phyloP scores from a whole-genome alignment of 352 stramenopile genomes.

The Phytophthora meadii region DNA sequence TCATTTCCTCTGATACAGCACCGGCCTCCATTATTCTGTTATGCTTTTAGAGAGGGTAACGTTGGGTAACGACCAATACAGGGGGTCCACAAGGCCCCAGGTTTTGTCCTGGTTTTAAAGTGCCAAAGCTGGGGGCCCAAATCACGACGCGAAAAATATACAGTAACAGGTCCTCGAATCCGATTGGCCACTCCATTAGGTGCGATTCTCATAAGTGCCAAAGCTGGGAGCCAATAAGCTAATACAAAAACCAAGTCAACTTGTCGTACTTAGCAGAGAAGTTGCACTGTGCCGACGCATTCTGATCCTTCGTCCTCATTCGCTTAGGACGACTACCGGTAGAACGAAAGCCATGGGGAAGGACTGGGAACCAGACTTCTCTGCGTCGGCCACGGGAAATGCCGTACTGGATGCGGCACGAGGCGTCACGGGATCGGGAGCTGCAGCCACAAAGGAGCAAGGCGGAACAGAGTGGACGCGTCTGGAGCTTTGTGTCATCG shows the following conservation, averaged over 20 bases:
- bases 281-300: background rate
- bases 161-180: too few relatives aligned
- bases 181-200: too few relatives aligned
- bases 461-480: conserved; percentile 62
- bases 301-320: conserved; percentile 34
- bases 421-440: conserved; percentile 31
- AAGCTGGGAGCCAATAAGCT: too few relatives aligned
- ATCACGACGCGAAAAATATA: too few relatives aligned
- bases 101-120: too few relatives aligned
- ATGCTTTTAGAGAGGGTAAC: background rate
- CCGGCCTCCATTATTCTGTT: conserved; percentile 16
- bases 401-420: conserved; percentile 42
- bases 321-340: conserved; percentile 9
- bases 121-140: too few relatives aligned
- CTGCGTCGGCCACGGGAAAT: conserved; percentile 35
- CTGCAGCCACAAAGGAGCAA: conserved; percentile 33
- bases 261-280: conserved; percentile 11
- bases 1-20: conserved; percentile 71
- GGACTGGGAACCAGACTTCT: conserved; percentile 28
- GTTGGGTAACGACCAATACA: background rate
- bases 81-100: too few relatives aligned
- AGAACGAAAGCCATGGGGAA: conserved; percentile 30
- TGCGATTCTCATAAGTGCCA: too few relatives aligned
- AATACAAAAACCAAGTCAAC: conserved; percentile 10
- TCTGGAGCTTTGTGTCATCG: conserved; percentile 82